phyloP scores from a whole-genome alignment of 208 protist genomes.

The Angomonas ambiguus region DNA sequence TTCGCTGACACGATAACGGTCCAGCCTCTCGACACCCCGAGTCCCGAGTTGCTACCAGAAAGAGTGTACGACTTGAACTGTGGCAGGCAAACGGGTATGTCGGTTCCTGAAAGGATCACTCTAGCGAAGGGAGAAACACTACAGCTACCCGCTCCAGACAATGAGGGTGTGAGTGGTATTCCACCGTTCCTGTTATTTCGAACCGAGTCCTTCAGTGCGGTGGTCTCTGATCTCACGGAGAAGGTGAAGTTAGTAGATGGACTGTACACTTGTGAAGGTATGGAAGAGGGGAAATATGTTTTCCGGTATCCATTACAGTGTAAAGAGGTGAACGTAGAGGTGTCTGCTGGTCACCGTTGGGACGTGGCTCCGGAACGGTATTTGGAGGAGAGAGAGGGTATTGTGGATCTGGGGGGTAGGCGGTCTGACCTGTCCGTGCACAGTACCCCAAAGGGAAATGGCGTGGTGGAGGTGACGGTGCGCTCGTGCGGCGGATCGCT shows the following conservation, averaged over 20 bases:
- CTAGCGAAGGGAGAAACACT: constrained; percentile 15
- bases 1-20: neutral
- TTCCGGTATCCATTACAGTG: neutral
- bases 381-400: neutral
- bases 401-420: neutral
- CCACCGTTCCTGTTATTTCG: neutral
- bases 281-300: constrained; percentile 9
- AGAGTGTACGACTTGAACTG: constrained; percentile 1
- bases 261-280: neutral
- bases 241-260: neutral
- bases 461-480: neutral
- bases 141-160: neutral
- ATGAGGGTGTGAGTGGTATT: neutral
- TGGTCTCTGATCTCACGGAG: neutral
- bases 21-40: constrained; percentile 9
- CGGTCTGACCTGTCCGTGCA: neutral
- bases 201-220: neutral
- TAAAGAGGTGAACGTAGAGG: neutral
- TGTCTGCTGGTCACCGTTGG: constrained; percentile 12
- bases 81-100: neutral
- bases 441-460: neutral
- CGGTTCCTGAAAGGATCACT: neutral
- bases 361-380: constrained; percentile 8
- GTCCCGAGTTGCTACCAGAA: neutral
- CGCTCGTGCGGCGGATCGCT: neutral